Evolutionary conservation across 2,329 filamentous ascomycete genomes (phyloP).

Genomic region (Coniochaeta sp.): DNA sequence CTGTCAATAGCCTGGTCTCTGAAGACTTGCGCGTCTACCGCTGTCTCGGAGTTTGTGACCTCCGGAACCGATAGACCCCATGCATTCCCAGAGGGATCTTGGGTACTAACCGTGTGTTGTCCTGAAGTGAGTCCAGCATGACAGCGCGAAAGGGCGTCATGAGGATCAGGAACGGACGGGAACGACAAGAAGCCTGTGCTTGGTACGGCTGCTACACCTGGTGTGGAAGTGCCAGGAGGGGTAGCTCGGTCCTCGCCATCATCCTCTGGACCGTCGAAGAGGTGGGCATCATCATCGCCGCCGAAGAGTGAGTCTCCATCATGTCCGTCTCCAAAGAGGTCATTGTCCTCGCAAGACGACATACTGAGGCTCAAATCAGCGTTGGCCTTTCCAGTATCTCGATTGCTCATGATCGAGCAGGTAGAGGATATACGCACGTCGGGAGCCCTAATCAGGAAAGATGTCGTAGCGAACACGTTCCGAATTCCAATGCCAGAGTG

Average conservation of each 20-base stretch:
- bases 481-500: too few relatives aligned
- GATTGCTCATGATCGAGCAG: too few relatives aligned
- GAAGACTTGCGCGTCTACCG: not conserved
- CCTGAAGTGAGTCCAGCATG: conserved; percentile 4
- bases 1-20: conserved; percentile 1
- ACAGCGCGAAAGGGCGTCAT: conserved; percentile 1
- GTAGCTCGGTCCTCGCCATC: not conserved
- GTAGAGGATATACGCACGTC: too few relatives aligned
- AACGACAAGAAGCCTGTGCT: not conserved
- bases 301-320: not conserved
- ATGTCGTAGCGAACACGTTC: too few relatives aligned
- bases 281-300: not conserved
- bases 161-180: conserved; percentile 3
- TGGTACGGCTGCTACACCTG: not conserved
- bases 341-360: not conserved
- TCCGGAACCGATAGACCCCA: not conserved
- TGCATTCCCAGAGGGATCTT: conserved; percentile 1
- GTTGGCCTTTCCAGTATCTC: too few relatives aligned
- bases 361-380: not conserved
- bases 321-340: not conserved
- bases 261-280: not conserved
- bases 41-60: not conserved
- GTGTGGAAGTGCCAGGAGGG: not conserved
- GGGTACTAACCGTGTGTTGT: conserved; percentile 4
- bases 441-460: too few relatives aligned